Evolutionary conservation across 1,139 yeast genomes (phyloP), one percentile per base, ranked within the genome.

Genomic region (Blastobotrys raffinosifermentans): DNA sequence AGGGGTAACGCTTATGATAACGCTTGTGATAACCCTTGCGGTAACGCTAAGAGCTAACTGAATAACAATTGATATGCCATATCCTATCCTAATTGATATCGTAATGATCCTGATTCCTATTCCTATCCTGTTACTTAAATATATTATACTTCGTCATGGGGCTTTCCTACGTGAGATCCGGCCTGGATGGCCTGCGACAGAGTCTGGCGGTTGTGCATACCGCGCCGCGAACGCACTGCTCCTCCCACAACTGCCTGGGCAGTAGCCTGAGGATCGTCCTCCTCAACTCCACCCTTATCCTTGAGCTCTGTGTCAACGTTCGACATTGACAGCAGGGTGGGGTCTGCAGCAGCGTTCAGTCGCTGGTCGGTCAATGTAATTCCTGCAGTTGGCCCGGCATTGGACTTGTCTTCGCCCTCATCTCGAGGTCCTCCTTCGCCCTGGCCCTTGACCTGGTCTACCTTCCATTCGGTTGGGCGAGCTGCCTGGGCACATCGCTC

Each of bases 401-500:
- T 44, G 9, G 44, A n/a, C n/a, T n/a, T n/a, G n/a, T n/a, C n/a
- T n/a, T n/a, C n/a, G n/a, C n/a, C n/a, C n/a, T n/a, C n/a, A n/a
- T n/a, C n/a, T n/a, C n/a, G n/a, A n/a, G n/a, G n/a, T n/a, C n/a
- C n/a, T n/a, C n/a, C n/a, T n/a, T n/a, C n/a, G n/a, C n/a, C n/a
- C n/a, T n/a, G n/a, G n/a, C n/a, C n/a, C n/a, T n/a, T n/a, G n/a
- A n/a, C 42, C 13, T 34, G 35, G 26, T 49, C 54, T 7, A 77
- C 50, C 40, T 55, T 55, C 64, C 63, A 58, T 35, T 57, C 61
- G 6, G 61, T 50, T 0, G 63, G 61, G 29, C 54, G 50, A 14
- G 34, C 60, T 4, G 51, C 50, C 22, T 50, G 51, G 1, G 87
- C 82, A 60, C 91, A 81, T 21, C 70, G 75, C 31, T 67, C 67